phyloP scores from a whole-genome alignment of 768 basidiomycete genomes.

The Boletus sp. region DNA sequence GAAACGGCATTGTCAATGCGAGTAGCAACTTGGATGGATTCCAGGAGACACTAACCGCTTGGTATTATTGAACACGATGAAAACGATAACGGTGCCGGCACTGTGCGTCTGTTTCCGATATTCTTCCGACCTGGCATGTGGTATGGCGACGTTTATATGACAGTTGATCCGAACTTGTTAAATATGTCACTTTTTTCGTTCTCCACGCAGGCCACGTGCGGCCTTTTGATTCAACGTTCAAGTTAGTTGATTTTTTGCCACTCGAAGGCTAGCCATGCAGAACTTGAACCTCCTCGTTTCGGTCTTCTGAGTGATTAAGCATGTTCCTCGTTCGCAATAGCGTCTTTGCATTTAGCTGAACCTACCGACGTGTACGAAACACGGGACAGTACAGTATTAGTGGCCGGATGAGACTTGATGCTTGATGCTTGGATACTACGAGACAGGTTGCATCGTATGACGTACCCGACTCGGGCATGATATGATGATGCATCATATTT shows the following conservation, averaged over 20 bases:
- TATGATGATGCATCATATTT: not conserved
- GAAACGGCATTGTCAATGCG: constrained; percentile 31
- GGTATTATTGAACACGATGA: constrained; percentile 7
- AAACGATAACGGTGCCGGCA: too few relatives aligned
- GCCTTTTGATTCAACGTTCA: not conserved
- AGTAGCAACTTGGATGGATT: constrained; percentile 40
- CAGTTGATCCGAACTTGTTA: not conserved
- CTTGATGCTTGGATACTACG: too few relatives aligned
- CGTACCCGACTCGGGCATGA: not conserved
- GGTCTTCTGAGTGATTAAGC: not conserved
- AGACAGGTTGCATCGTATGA: not conserved
- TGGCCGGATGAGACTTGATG: not conserved
- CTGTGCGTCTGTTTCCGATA: not conserved
- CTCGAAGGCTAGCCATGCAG: not conserved
- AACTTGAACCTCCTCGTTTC: not conserved
- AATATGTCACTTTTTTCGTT: not conserved
- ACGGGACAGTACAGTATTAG: not conserved
- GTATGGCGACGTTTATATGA: not conserved
- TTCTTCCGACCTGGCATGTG: not conserved
- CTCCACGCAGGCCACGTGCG: too few relatives aligned
- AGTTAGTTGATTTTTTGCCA: not conserved
- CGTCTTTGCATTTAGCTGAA: not conserved
- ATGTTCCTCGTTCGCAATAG: not conserved
- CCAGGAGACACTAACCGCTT: constrained; percentile 32
- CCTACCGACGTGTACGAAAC: not conserved